Conservation (phyloP, 108 stramenopile genomes). For the Halocafeteria seosinensis region DNA sequence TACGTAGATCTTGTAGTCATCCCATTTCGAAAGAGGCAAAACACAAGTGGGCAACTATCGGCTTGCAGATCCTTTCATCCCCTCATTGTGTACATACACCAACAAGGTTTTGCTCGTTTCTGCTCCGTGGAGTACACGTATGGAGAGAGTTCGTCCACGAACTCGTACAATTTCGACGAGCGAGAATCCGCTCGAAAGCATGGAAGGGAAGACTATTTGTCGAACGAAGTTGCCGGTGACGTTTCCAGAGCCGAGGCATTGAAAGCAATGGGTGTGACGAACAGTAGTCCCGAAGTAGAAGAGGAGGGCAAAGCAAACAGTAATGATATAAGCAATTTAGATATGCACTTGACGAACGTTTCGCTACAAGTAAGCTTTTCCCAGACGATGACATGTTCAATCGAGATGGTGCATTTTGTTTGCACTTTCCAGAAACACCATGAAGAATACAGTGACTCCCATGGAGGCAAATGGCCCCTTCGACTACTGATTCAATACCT, state of each 20-base stretch:
- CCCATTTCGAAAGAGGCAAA: no score
- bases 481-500: slow-evolving; percentile 28
- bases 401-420: no score
- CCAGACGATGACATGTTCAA: no score
- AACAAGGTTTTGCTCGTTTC: slow-evolving; percentile 47
- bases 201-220: no score
- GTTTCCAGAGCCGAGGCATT: no score
- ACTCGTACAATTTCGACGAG: no score
- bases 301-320: not conserved
- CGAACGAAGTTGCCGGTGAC: no score
- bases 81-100: slow-evolving; percentile 25
- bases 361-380: no score
- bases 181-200: no score
- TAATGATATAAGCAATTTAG: slow-evolving; percentile 34
- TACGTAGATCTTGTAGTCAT: slow-evolving; percentile 30
- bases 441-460: slow-evolving; percentile 39
- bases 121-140: slow-evolving; percentile 43
- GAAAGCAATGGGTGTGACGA: no score
- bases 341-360: slow-evolving; percentile 47
- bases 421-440: slow-evolving; percentile 53
- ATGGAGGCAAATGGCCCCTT: slow-evolving; percentile 51
- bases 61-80: slow-evolving; percentile 9
- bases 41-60: no score
- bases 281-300: no score
- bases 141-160: not conserved